phyloP scores from a whole-genome alignment of 169 alveolate species.

The Ichthyophthirius multifiliis region DNA sequence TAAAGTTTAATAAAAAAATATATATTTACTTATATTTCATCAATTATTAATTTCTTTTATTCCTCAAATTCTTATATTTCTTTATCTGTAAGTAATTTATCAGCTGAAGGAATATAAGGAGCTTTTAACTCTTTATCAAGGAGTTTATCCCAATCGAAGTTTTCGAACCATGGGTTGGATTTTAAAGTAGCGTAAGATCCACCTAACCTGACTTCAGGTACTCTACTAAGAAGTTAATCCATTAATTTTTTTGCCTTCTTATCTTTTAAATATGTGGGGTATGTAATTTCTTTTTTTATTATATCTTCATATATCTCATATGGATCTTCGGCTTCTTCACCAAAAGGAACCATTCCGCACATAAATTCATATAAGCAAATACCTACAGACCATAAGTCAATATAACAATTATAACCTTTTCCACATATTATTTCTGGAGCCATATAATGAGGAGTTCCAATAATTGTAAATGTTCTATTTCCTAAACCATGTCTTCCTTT shows the following conservation, averaged over 20 bases:
- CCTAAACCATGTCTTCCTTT: conserved; percentile 65
- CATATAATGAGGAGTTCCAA: conserved; percentile 83
- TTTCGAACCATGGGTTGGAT: conserved; percentile 45
- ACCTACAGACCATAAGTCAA: conserved; percentile 85
- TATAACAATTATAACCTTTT: conserved; percentile 66
- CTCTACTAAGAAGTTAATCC: conserved; percentile 42
- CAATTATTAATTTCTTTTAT: conserved; percentile 14
- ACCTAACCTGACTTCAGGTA: conserved; percentile 46
- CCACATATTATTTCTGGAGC: conserved; percentile 74
- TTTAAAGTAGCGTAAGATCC: conserved; percentile 39
- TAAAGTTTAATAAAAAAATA: not conserved
- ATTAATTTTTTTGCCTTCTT: conserved; percentile 37
- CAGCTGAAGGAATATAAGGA: conserved; percentile 40
- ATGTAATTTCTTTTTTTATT: conserved; percentile 30
- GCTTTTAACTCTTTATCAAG: conserved; percentile 37
- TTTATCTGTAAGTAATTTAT: conserved; percentile 12
- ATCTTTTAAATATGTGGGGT: conserved; percentile 47
- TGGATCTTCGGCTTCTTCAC: conserved; percentile 71
- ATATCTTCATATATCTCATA: conserved; percentile 61
- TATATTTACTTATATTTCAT: conserved; percentile 31
- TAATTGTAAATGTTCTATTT: conserved; percentile 61
- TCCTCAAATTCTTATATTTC: conserved; percentile 27
- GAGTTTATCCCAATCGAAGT: conserved; percentile 47
- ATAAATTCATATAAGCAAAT: conserved; percentile 78
- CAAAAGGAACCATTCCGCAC: conserved; percentile 82